phyloP scores from a whole-genome alignment of 306 rosid genomes.

The Vachellia collinsii region DNA sequence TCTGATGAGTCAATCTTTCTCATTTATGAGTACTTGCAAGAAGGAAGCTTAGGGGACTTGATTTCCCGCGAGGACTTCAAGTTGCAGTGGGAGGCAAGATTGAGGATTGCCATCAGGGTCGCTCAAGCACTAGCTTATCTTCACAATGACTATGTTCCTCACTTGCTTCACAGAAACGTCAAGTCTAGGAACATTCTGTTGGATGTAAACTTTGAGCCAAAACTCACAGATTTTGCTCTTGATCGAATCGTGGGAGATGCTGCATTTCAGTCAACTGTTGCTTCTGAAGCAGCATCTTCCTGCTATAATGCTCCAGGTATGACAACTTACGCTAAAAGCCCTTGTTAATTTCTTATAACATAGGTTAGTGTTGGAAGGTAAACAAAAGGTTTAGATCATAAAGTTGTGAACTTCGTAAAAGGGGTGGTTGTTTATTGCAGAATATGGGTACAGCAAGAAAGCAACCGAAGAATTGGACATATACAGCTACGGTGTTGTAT shows the following conservation, averaged over 20 bases:
- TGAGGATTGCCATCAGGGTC: constrained; percentile 80
- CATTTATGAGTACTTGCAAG: constrained; percentile 77
- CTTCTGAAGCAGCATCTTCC: constrained; percentile 77
- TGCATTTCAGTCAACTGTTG: constrained; percentile 73
- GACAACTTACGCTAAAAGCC: constrained; percentile 15
- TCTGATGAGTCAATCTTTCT: constrained; percentile 81
- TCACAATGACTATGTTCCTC: constrained; percentile 90
- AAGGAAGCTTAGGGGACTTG: constrained; percentile 86
- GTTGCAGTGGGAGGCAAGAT: constrained; percentile 71
- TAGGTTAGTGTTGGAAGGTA: not conserved
- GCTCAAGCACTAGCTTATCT: constrained; percentile 94
- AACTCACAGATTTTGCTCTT: constrained; percentile 84
- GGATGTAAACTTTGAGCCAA: constrained; percentile 86
- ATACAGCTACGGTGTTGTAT: constrained; percentile 90
- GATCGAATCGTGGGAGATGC: constrained; percentile 81
- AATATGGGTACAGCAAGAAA: constrained; percentile 73
- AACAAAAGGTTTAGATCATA: not conserved
- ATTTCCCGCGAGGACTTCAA: constrained; percentile 55
- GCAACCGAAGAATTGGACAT: constrained; percentile 76
- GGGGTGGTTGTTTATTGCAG: constrained; percentile 57
- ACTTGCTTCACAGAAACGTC: constrained; percentile 83
- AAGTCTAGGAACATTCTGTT: constrained; percentile 81
- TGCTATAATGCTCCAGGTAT: constrained; percentile 94
- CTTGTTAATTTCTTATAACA: not conserved
- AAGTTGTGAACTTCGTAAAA: constrained; percentile 4